A percentile compares a stretch with the other conserved stretches of the same genome.
These are phyloP conservation scores for Lathyrus tuberosus DNA, from an alignment of 306 rosid species.

Conservation along the genomic window DNA sequence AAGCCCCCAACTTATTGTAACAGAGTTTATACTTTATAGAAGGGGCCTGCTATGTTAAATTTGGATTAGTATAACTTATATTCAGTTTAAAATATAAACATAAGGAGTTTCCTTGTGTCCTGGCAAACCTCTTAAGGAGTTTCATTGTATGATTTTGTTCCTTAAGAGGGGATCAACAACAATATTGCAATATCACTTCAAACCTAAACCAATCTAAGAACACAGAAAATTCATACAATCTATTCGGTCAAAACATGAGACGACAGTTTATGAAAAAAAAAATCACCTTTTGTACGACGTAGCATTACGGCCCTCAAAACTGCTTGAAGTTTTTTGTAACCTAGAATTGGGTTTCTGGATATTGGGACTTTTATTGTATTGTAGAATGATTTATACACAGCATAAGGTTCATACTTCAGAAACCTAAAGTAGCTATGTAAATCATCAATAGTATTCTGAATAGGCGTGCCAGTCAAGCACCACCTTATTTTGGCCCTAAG, in stretches of 20 bases:
- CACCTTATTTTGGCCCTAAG: slow-evolving; percentile 96
- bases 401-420: slow-evolving; percentile 94
- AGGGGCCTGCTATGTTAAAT: too few relatives aligned
- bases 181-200: slow-evolving; percentile 24
- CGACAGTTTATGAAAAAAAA: slow-evolving; percentile 15
- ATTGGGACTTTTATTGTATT: slow-evolving; percentile 85
- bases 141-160: too few relatives aligned
- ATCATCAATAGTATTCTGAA: slow-evolving; percentile 92
- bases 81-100: too few relatives aligned
- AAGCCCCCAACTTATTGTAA: too few relatives aligned
- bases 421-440: slow-evolving; percentile 95
- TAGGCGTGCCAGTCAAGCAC: slow-evolving; percentile 99
- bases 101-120: too few relatives aligned
- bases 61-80: too few relatives aligned
- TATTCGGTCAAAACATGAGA: slow-evolving; percentile 17
- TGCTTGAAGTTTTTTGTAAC: slow-evolving; percentile 98
- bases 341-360: slow-evolving; percentile 78
- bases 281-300: slow-evolving; percentile 94
- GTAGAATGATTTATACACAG: slow-evolving; percentile 83
- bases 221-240: background rate
- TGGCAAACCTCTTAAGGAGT: too few relatives aligned
- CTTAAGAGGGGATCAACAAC: slow-evolving; percentile 22
- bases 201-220: slow-evolving; percentile 16
- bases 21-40: too few relatives aligned
- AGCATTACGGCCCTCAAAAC: slow-evolving; percentile 98